Percentiles rank a stretch among this genome's conserved stretches.
phyloP scores from a whole-genome alignment of 2,329 filamentous ascomycete species.

The Penicillium sp. region DNA sequence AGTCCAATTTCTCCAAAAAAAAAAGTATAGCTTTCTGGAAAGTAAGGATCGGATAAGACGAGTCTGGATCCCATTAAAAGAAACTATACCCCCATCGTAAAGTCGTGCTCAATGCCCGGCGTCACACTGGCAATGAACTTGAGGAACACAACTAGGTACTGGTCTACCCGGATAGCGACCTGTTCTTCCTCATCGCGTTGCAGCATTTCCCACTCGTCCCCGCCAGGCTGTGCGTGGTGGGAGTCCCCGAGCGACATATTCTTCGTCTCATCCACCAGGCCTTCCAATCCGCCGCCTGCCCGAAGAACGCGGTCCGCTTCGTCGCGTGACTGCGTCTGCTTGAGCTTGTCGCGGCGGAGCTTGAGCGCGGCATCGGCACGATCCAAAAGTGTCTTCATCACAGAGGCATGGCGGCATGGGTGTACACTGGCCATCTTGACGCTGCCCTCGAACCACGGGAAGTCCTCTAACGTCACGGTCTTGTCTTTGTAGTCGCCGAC shows the following conservation, averaged over 20 bases:
- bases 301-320: slow-evolving; percentile 24
- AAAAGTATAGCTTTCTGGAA: neutral
- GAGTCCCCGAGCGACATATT: slow-evolving; percentile 56
- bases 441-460: slow-evolving; percentile 85
- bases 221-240: slow-evolving; percentile 39
- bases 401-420: slow-evolving; percentile 92
- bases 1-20: neutral
- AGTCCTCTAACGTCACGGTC: slow-evolving; percentile 96
- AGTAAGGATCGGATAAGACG: neutral
- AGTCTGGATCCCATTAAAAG: neutral
- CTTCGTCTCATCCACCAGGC: slow-evolving; percentile 76
- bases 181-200: slow-evolving; percentile 50
- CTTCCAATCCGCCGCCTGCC: slow-evolving; percentile 64
- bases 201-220: slow-evolving; percentile 64
- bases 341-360: slow-evolving; percentile 78
- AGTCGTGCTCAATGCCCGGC: slow-evolving; percentile 95
- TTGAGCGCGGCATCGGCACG: slow-evolving; percentile 92
- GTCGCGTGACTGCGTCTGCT: slow-evolving; percentile 53
- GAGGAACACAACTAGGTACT: slow-evolving; percentile 52
- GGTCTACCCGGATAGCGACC: slow-evolving; percentile 49
- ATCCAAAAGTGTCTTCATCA: slow-evolving; percentile 97
- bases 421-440: slow-evolving; percentile 97
- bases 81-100: slow-evolving; percentile 84
- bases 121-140: slow-evolving; percentile 85
- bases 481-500: slow-evolving; percentile 97